Evolutionary conservation across 2,329 filamentous ascomycete genomes (phyloP), one percentile per base, ranked within the genome.

Genomic region (Arthrinium puccinioides): DNA sequence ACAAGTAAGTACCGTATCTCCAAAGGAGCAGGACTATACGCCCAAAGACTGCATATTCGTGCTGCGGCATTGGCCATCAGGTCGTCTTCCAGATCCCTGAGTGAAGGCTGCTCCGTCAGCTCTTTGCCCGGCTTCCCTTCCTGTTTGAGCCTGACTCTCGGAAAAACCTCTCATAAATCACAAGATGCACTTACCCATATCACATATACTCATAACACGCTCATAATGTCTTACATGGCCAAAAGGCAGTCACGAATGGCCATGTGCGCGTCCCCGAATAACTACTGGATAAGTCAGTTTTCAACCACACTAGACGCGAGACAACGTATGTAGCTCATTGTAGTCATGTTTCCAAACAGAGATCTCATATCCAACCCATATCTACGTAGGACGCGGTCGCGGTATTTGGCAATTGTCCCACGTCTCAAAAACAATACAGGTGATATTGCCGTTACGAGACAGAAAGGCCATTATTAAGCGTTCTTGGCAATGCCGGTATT

Each of bases 1-100:
- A 79, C 13, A 80, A 62, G 49, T 79, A 79, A 62, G n/a, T n/a
- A 79, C 74, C 16, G 72, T 67, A 16, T 74, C 74, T 55, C 80
- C 76, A 47, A 79, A 78, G 49, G 75, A 66, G 40, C 67, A 74
- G 4, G 72, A 71, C 3, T 68, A 64, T 27, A 77, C 53, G 3
- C 62, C 66, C 4, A 80, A 57, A 3, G 69, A 62, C n/a, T 74
- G 49, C 37, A 79, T 67, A 4, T 66, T 64, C 32, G 62, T 64
- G 45, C 72, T 67, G 51, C 48, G 21, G 55, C 21, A 28, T 53
- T 51, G 21, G 49, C 36, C 42, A 40, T 47, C 7, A 57, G 28
- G 23, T 46, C 48, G 9, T 21, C 18, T 21, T 33, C 24, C 9
- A 33, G 31, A 8, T 33, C 31, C 20, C 24, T 10, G 9, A 15